Evolutionary conservation across 805 yeast genomes (phyloP), one percentile per base, ranked within the genome.

Genomic region (Suhomyces tanzawaensis): DNA sequence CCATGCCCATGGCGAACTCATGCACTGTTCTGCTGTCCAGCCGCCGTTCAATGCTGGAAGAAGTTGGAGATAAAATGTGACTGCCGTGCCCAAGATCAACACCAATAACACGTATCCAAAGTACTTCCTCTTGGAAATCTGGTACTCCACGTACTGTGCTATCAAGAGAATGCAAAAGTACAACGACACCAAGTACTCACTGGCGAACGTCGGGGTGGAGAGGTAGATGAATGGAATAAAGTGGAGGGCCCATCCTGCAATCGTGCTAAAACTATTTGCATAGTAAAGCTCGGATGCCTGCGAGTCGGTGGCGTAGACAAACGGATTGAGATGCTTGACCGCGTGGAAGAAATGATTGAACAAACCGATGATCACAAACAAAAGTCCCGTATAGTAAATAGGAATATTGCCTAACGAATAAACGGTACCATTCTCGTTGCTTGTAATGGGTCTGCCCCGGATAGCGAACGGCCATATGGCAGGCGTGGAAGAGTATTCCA

Each of bases 361-460:
- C 3, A 46, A 30, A 12, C 25, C 33, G 7, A 58, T 45, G 14
- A 71, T 49, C 7, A 61, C 37, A 6, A 76, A 44, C 14, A 32
- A 24, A 24, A 36, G 19, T 11, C 75, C 70, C 3, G 71, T 41
- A 58, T 74, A 75, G 63, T 82, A 82, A 9, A 77, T 68, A 9
- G 75, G 69, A 15, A 75, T 61, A 58, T 85, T 87, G 4, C 95
- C 95, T 12, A 82, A 49, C 19, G 76, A 69, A 53, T 82, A 83
- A 23, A 85, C 64, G 31, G 57, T 53, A 12, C 59, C 58, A 12
- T 41, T 35, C 17, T 45, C 49, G 48, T 69, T 64, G 19, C 66
- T 65, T 68, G 74, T 80, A 57, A 76, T 79, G 47, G 67, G 74
- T 39, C 79, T 68, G n/a, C 91, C 91, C 29, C 78, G 66, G 15